Conservation (phyloP, 495 filamentous ascomycete genomes). For the Penicillium goetzii region DNA sequence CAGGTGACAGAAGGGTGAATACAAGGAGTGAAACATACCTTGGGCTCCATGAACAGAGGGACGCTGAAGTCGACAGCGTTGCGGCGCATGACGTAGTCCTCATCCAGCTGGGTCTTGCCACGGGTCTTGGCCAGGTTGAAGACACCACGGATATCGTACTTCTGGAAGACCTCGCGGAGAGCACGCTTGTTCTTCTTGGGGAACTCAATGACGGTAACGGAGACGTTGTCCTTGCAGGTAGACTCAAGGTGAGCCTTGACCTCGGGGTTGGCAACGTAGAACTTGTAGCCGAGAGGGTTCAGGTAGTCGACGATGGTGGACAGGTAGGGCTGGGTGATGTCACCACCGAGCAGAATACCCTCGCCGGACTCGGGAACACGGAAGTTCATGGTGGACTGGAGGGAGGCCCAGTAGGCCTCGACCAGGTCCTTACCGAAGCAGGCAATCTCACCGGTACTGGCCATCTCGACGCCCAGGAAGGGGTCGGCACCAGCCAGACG, state of each 20-base stretch:
- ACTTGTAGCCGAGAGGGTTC: constrained; percentile 86
- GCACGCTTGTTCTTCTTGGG: constrained; percentile 95
- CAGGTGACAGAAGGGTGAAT: too few relatives aligned
- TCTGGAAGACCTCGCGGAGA: constrained; percentile 92
- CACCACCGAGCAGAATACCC: constrained; percentile 91
- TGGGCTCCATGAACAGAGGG: constrained; percentile 97
- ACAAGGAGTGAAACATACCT: constrained; percentile 62
- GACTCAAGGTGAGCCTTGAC: constrained; percentile 85
- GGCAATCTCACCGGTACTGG: constrained; percentile 94
- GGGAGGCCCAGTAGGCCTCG: constrained; percentile 95
- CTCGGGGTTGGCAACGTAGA: constrained; percentile 79
- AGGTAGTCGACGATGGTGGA: constrained; percentile 80
- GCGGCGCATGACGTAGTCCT: constrained; percentile 97
- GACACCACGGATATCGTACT: constrained; percentile 92
- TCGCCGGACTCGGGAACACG: constrained; percentile 89
- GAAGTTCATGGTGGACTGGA: constrained; percentile 99
- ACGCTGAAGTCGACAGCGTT: constrained; percentile 99
- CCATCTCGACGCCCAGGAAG: constrained; percentile 97
- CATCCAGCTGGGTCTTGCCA: constrained; percentile 83
- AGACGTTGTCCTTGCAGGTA: constrained; percentile 62
- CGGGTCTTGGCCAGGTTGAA: constrained; percentile 91
- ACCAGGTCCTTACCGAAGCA: constrained; percentile 96
- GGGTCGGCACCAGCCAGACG: constrained; percentile 97
- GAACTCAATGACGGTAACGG: constrained; percentile 93
- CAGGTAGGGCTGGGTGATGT: constrained; percentile 67